Percentiles rank a stretch among this genome's conserved stretches.
phyloP scores from a whole-genome alignment of 352 stramenopile species.

The Phytophthora vignae region DNA sequence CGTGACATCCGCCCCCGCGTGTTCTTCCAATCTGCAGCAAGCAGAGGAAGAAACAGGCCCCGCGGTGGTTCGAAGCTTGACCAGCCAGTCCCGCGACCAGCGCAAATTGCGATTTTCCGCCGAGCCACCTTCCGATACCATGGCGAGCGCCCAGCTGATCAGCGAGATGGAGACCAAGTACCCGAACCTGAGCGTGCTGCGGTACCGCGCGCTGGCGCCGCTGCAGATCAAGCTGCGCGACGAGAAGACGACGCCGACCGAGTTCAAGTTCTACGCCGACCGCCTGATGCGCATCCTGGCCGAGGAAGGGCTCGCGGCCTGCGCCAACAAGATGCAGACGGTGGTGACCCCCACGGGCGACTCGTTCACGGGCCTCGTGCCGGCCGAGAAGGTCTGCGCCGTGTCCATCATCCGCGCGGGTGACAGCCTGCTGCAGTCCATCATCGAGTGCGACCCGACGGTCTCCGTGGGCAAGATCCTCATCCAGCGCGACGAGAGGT shows the following conservation, averaged over 20 bases:
- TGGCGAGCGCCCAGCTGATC: conserved; percentile 56
- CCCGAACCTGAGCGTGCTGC: conserved; percentile 68
- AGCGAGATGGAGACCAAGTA: conserved; percentile 68
- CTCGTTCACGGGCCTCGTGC: conserved; percentile 61
- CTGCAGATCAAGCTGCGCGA: conserved; percentile 83
- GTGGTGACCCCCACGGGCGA: conserved; percentile 77
- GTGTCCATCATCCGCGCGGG: conserved; percentile 96
- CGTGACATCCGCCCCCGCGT: conserved; percentile 1
- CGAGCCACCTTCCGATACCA: conserved; percentile 18
- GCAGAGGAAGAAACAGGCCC: conserved; percentile 1
- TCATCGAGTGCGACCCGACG: conserved; percentile 87
- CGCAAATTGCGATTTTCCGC: conserved; percentile 24
- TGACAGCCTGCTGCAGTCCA: conserved; percentile 90
- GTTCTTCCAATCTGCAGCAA: conserved; percentile 20
- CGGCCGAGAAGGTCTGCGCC: conserved; percentile 80
- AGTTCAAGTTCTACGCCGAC: conserved; percentile 86
- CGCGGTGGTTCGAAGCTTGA: conserved; percentile 6
- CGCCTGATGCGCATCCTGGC: conserved; percentile 82
- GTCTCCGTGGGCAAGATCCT: conserved; percentile 97
- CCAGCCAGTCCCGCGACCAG: conserved; percentile 6
- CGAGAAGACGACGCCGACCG: conserved; percentile 63
- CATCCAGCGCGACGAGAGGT: conserved; percentile 96
- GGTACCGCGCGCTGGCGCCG: conserved; percentile 66
- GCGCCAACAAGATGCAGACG: conserved; percentile 59
- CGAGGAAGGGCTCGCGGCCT: conserved; percentile 76